A percentile compares a stretch with the other conserved stretches of the same genome.
These are phyloP conservation scores for Seminavis robusta DNA, from an alignment of 108 stramenopile genomes.

Conservation along the genomic window DNA sequence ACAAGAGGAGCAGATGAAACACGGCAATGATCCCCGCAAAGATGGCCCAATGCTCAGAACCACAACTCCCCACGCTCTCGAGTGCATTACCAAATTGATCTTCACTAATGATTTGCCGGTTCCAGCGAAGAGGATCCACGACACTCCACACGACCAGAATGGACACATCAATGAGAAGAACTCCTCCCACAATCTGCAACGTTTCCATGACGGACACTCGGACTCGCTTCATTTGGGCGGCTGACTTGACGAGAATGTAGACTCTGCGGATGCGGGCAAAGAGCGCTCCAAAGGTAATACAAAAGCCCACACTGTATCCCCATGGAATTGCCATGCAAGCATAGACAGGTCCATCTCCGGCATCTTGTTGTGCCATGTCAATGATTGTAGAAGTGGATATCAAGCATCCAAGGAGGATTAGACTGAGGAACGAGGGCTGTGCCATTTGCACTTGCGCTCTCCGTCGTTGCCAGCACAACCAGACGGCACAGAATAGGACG, in stretches of 20 bases:
- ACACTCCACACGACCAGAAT: constrained; percentile 6
- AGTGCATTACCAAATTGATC: constrained; percentile 9
- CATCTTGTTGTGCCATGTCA: constrained; percentile 1
- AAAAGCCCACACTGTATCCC: constrained; percentile 27
- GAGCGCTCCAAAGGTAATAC: constrained; percentile 23
- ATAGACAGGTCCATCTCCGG: constrained; percentile 1
- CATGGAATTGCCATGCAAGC: constrained; percentile 31
- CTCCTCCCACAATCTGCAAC: neutral
- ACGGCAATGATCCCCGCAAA: neutral
- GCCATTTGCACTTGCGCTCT: too few relatives aligned
- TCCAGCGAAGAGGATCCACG: constrained; percentile 10
- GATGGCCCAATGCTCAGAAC: constrained; percentile 4
- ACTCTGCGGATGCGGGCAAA: constrained; percentile 34
- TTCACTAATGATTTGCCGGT: neutral
- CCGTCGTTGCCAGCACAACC: constrained; percentile 4
- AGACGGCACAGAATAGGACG: neutral
- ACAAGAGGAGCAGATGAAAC: neutral
- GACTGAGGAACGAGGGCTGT: constrained; percentile 6
- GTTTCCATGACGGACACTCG: too few relatives aligned
- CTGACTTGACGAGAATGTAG: too few relatives aligned
- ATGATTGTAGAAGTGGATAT: constrained; percentile 6
- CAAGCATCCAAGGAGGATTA: constrained; percentile 10
- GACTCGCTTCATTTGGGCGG: too few relatives aligned
- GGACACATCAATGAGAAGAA: constrained; percentile 7
- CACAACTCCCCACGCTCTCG: constrained; percentile 4